Evolutionary conservation across 2,329 filamentous ascomycete species (phyloP).

Genomic region (Westerdykella sp.): DNA sequence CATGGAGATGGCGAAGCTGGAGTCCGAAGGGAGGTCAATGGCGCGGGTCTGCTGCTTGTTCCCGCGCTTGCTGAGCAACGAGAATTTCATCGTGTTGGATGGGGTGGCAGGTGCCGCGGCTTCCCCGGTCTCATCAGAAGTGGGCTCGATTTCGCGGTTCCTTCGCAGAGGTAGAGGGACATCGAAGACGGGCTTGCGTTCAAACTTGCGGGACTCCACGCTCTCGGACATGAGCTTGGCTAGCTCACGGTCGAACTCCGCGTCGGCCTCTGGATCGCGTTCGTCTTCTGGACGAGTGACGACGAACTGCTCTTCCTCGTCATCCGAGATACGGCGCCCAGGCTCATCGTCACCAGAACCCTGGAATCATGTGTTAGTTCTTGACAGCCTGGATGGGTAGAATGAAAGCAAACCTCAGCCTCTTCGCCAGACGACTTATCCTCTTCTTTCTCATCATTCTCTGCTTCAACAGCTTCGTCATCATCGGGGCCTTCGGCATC

Average conservation of each 20-base stretch:
- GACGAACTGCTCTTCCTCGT: slow-evolving; percentile 79
- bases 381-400: neutral
- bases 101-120: slow-evolving; percentile 30
- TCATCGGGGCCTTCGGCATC: slow-evolving; percentile 50
- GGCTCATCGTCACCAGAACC: slow-evolving; percentile 43
- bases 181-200: slow-evolving; percentile 90
- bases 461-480: slow-evolving; percentile 37
- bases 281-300: slow-evolving; percentile 88
- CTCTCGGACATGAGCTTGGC: slow-evolving; percentile 98
- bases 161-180: slow-evolving; percentile 90
- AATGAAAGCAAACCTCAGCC: slow-evolving; percentile 40
- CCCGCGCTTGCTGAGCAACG: slow-evolving; percentile 88
- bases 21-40: slow-evolving; percentile 84
- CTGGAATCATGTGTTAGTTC: slow-evolving; percentile 20
- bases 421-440: slow-evolving; percentile 44
- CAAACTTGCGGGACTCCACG: slow-evolving; percentile 89
- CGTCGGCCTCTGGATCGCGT: slow-evolving; percentile 86
- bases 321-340: slow-evolving; percentile 51
- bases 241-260: slow-evolving; percentile 95
- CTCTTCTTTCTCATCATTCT: slow-evolving; percentile 45
- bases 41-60: slow-evolving; percentile 94
- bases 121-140: slow-evolving; percentile 39
- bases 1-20: slow-evolving; percentile 92
- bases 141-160: slow-evolving; percentile 50
- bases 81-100: slow-evolving; percentile 82